Evolutionary conservation across 202 grass and related monocot genomes (phyloP).

Genomic region (Hordeum pubiflorum): DNA sequence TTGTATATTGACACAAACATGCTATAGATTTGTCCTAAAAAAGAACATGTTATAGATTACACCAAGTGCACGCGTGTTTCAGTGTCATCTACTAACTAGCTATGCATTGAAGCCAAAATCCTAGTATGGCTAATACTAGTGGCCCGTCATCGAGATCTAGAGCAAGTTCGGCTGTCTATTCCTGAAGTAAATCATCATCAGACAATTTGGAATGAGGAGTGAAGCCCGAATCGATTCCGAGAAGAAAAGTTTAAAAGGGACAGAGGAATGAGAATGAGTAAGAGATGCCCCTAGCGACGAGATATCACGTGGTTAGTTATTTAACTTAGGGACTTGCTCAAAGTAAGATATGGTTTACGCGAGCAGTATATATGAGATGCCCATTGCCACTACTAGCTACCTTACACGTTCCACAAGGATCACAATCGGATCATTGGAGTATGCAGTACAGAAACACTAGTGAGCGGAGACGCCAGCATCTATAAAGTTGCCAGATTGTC

Average conservation of each 20-base stretch:
- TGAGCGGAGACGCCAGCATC: neutral
- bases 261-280: neutral
- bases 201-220: neutral
- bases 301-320: neutral
- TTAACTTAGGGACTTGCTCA: neutral
- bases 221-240: neutral
- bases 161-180: neutral
- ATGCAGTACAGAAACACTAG: neutral
- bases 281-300: neutral
- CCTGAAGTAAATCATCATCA: neutral
- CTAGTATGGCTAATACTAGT: neutral
- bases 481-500: neutral
- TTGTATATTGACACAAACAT: neutral
- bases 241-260: constrained; percentile 19
- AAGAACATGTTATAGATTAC: neutral
- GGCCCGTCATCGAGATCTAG: constrained; percentile 5
- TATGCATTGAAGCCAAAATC: neutral
- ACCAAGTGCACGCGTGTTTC: neutral
- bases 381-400: neutral
- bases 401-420: constrained; percentile 2
- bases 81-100: neutral
- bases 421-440: neutral
- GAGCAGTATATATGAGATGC: constrained; percentile 28
- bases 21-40: neutral
- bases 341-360: constrained; percentile 5